phyloP scores from a whole-genome alignment of 768 basidiomycete species.

The Gloeophyllum trabeum region DNA sequence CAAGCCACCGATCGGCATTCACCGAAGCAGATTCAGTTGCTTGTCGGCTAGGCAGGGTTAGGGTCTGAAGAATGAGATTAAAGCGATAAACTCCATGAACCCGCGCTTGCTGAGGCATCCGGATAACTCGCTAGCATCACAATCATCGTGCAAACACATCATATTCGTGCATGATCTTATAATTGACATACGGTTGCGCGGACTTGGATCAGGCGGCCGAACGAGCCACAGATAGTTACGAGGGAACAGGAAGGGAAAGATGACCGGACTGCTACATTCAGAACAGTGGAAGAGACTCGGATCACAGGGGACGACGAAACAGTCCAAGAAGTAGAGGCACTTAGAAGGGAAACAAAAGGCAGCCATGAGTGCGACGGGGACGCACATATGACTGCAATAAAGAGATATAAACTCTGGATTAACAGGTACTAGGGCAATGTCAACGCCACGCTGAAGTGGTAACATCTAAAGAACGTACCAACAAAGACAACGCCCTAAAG shows the following conservation, averaged over 20 bases:
- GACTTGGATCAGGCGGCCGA: too few species aligned
- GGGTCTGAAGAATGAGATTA: too few species aligned
- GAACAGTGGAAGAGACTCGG: background rate
- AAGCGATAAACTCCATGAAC: too few species aligned
- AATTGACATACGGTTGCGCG: background rate
- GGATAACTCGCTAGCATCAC: too few species aligned
- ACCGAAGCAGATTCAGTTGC: too few species aligned
- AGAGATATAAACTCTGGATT: background rate
- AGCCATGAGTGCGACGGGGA: background rate
- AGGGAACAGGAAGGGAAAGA: background rate
- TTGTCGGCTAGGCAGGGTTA: too few species aligned
- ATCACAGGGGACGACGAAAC: background rate
- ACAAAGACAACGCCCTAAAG: background rate
- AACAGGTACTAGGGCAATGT: background rate
- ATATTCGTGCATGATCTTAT: background rate
- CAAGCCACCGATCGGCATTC: background rate
- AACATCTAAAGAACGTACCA: background rate
- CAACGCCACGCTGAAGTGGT: background rate
- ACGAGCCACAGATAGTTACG: too few species aligned
- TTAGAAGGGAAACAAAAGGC: constrained; percentile 7
- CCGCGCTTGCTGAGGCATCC: too few species aligned
- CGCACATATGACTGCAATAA: background rate
- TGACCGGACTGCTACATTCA: background rate
- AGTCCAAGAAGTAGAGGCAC: background rate
- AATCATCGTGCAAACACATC: background rate